These are phyloP conservation scores for Hippophae rhamnoides DNA, from an alignment of 306 rosid genomes.

Conservation along the genomic window DNA sequence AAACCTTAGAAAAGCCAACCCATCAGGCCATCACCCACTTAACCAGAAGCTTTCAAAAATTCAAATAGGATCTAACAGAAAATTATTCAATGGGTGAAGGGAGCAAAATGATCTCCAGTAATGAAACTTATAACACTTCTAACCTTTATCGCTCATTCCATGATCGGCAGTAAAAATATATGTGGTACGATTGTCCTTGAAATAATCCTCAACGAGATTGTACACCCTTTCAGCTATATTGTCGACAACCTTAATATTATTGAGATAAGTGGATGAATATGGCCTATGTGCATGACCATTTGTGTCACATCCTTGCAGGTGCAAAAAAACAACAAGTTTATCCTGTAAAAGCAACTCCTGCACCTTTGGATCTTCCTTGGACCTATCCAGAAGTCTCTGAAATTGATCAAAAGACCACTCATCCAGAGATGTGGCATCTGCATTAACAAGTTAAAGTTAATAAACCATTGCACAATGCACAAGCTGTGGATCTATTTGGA, in stretches of 20 bases:
- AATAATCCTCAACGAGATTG: slow-evolving; percentile 62
- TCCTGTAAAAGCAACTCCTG: slow-evolving; percentile 57
- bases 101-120: neutral
- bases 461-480: slow-evolving; percentile 11
- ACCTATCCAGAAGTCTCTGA: slow-evolving; percentile 59
- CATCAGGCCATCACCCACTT: too few relatives aligned
- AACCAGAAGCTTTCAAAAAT: too few relatives aligned
- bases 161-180: slow-evolving; percentile 87
- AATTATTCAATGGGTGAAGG: too few relatives aligned
- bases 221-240: slow-evolving; percentile 72
- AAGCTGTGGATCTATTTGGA: neutral
- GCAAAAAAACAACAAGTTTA: slow-evolving; percentile 68
- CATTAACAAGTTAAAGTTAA: slow-evolving; percentile 21
- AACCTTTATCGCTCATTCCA: slow-evolving; percentile 94
- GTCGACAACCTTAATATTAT: slow-evolving; percentile 83
- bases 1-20: too few relatives aligned
- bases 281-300: slow-evolving; percentile 94
- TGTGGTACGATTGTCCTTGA: slow-evolving; percentile 60
- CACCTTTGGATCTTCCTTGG: slow-evolving; percentile 55
- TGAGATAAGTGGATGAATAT: slow-evolving; percentile 74
- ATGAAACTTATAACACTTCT: slow-evolving; percentile 5
- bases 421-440: slow-evolving; percentile 91
- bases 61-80: too few relatives aligned
- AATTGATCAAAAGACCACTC: slow-evolving; percentile 90
- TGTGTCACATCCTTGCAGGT: slow-evolving; percentile 86